phyloP scores from a whole-genome alignment of 345 rosid species.

The Aegle marmelos region DNA sequence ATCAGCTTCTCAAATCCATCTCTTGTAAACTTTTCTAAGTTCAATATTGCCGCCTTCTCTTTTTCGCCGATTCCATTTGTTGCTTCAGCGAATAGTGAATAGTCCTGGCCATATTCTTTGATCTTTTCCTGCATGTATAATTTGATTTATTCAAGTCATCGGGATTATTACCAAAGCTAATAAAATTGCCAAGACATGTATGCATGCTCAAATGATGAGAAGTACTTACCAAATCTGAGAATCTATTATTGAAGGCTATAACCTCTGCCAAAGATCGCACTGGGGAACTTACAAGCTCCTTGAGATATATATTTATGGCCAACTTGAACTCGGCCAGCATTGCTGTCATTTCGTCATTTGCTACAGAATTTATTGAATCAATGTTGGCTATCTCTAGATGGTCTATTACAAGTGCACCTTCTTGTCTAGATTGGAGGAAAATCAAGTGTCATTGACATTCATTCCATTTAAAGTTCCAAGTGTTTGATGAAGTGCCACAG shows the following conservation, averaged over 20 bases:
- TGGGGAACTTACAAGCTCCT: constrained; percentile 35
- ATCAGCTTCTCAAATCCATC: constrained; percentile 59
- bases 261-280: constrained; percentile 58
- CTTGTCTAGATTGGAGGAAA: constrained; percentile 16
- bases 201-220: neutral
- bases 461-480: neutral
- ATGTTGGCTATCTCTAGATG: constrained; percentile 17
- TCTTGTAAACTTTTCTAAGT: constrained; percentile 26
- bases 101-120: constrained; percentile 27
- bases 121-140: constrained; percentile 27
- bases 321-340: constrained; percentile 55
- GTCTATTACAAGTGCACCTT: constrained; percentile 35
- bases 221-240: constrained; percentile 35
- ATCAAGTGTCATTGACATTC: neutral
- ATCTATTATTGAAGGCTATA: constrained; percentile 48
- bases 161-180: neutral
- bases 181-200: neutral
- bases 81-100: constrained; percentile 16
- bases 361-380: neutral
- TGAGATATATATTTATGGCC: constrained; percentile 46
- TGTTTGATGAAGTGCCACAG: neutral
- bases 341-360: constrained; percentile 6
- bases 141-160: neutral
- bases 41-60: constrained; percentile 25
- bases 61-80: constrained; percentile 23